Base-by-base conservation (phyloP, 73 alveolate species). In the Paramecium pentaurelia region DNA sequence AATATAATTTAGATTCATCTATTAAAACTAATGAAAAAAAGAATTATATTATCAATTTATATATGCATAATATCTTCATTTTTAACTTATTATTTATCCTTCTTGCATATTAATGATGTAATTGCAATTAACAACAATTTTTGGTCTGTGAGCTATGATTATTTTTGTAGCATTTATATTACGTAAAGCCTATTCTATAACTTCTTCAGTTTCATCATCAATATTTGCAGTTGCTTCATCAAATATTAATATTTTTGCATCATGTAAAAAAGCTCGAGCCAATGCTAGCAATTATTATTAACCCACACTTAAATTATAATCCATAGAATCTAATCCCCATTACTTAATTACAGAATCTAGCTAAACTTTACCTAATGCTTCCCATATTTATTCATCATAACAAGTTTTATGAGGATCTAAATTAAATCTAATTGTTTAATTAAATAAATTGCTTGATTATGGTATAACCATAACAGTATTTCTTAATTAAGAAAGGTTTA, bases 191-290 rank as follows among this genome's bases (percentile, higher is more conserved):
- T 80, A 9, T 20, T 80, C 71, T 2, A 80, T 80, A 60, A 45
- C 25, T 28, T 45, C 71, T 27, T 80, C 91, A 11, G 91, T 47
- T 47, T 44, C 25, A 45, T 40, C 44, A 27, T 80, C 91, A 25
- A 80, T 80, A 80, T 80, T 80, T 12, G 91, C 71, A 20, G 91
- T 80, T 3, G 91, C 71, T 80, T 80, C 91, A 80, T 80, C 91
- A 47, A 80, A 80, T 40, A 80, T 49, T 10, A 80, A 42, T 40
- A 80, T 80, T 27, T 40, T 27, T 5, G 71, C 71, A 22, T 20
- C 42, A 80, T 80, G 77, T 5, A 80, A 30, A 14, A 80, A 80
- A 6, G 58, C 75, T 45, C 75, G 6, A 7, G 77, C 73, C 51
- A 80, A 25, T 10, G 75, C 71, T 20, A 80, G 27, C 16, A 80